phyloP scores from a whole-genome alignment of 306 rosid genomes.

The Sechiopsis laciniata region DNA sequence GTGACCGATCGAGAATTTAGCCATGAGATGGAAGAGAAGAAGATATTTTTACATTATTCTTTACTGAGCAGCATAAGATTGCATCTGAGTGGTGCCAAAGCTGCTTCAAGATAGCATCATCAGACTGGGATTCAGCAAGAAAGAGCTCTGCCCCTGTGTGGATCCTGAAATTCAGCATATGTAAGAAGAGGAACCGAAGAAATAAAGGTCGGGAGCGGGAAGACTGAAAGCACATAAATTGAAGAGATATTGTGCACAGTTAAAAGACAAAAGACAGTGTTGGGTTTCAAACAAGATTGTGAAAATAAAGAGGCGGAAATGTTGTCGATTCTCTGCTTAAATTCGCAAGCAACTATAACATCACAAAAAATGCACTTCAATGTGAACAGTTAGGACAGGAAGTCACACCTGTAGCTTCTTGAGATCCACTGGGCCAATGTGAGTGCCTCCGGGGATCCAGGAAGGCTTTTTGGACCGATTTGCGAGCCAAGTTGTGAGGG shows the following conservation, averaged over 20 bases:
- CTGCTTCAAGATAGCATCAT: constrained; percentile 64
- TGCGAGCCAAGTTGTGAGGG: constrained; percentile 66
- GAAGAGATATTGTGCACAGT: constrained; percentile 44
- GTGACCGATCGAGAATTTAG: not conserved
- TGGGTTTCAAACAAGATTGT: not conserved
- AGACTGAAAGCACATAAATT: constrained; percentile 44
- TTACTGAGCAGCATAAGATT: constrained; percentile 84
- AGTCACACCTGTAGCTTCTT: constrained; percentile 64
- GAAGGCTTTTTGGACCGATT: constrained; percentile 60
- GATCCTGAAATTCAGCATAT: constrained; percentile 40
- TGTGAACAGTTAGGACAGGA: not conserved
- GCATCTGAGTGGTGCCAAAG: constrained; percentile 92
- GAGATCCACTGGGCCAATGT: constrained; percentile 75
- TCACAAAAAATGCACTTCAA: not conserved
- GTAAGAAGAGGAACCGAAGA: constrained; percentile 26
- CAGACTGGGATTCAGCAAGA: constrained; percentile 38
- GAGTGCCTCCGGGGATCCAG: constrained; percentile 85
- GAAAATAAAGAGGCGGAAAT: not conserved
- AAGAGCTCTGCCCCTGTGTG: constrained; percentile 75
- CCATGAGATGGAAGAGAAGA: not conserved
- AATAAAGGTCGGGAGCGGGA: not conserved
- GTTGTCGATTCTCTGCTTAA: not conserved
- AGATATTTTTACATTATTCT: constrained; percentile 49
- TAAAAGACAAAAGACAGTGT: not conserved
- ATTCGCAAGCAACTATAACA: not conserved